Conservation (phyloP, 2,329 filamentous ascomycete species). For the Ascosphaera aggregata region DNA sequence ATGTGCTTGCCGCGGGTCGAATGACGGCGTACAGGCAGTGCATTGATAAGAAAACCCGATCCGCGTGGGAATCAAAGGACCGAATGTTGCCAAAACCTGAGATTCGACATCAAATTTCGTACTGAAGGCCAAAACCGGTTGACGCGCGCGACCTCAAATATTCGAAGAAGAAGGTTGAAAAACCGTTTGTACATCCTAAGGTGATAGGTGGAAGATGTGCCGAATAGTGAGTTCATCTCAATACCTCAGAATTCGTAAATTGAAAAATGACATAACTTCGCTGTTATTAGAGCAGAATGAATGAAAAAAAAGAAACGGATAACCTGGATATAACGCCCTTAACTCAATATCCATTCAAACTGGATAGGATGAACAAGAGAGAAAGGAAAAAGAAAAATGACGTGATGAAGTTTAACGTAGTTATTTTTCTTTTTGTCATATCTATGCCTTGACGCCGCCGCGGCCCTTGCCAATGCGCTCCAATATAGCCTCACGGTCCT, state of each 20-base stretch:
- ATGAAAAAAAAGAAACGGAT: background rate
- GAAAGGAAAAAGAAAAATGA: conserved; percentile 2
- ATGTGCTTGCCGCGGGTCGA: too few relatives aligned
- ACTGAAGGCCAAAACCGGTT: too few relatives aligned
- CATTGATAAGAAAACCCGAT: too few relatives aligned
- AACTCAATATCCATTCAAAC: background rate
- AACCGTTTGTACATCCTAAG: too few relatives aligned
- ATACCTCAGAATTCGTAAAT: conserved; percentile 5
- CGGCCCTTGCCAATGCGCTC: conserved; percentile 24
- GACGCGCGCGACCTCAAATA: too few relatives aligned
- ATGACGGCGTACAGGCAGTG: too few relatives aligned
- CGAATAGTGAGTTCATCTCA: too few relatives aligned
- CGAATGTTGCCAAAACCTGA: too few relatives aligned
- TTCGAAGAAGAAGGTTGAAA: too few relatives aligned
- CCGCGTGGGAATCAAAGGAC: too few relatives aligned
- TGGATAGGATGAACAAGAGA: background rate
- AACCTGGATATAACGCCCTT: background rate
- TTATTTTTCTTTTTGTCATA: conserved; percentile 39
- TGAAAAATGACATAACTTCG: conserved; percentile 1
- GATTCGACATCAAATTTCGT: too few relatives aligned
- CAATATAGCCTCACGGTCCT: conserved; percentile 26
- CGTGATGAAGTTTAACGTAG: background rate
- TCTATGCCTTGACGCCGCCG: conserved; percentile 16
- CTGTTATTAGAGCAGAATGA: background rate
- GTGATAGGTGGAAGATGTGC: too few relatives aligned